A percentile compares a stretch with the other conserved stretches of the same genome.
Evolutionary conservation across 2,329 filamentous ascomycete genomes (phyloP).

Genomic region (Venturia oleaginea): DNA sequence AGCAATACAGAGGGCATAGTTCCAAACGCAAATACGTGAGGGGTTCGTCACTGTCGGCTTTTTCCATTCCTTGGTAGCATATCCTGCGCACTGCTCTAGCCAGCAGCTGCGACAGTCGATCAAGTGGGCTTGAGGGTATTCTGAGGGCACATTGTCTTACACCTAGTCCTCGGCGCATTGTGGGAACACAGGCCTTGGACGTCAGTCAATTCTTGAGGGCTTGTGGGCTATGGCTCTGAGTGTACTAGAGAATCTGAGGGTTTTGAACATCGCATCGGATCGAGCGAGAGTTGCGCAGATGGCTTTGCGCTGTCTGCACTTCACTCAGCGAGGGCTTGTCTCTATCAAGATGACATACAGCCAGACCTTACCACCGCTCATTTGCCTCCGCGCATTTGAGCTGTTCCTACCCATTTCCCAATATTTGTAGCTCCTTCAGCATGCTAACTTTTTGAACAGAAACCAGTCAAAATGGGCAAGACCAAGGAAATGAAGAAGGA

Average conservation of each 20-base stretch:
- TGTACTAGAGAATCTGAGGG: constrained; percentile 28
- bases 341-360: neutral
- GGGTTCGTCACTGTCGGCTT: constrained; percentile 20
- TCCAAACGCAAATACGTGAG: constrained; percentile 1
- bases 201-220: constrained; percentile 33
- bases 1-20: constrained; percentile 8
- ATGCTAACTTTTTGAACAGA: constrained; percentile 4
- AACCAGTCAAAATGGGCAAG: constrained; percentile 1
- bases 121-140: constrained; percentile 29
- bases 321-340: constrained; percentile 4
- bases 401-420: neutral
- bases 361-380: constrained; percentile 3
- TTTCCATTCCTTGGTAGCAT: constrained; percentile 12
- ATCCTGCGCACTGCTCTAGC: constrained; percentile 22
- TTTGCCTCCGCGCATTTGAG: constrained; percentile 3
- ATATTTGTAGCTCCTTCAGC: neutral
- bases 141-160: constrained; percentile 25
- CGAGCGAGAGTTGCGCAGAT: neutral
- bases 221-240: constrained; percentile 29
- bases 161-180: constrained; percentile 37
- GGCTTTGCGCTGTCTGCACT: neutral
- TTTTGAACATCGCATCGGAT: constrained; percentile 18
- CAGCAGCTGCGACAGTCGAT: constrained; percentile 24
- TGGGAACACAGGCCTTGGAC: constrained; percentile 44
- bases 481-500: constrained; percentile 43